Evolutionary conservation across 1,284 basidiomycete genomes (phyloP), one percentile per base, ranked within the genome.

Genomic region (Austroboletus niveus): DNA sequence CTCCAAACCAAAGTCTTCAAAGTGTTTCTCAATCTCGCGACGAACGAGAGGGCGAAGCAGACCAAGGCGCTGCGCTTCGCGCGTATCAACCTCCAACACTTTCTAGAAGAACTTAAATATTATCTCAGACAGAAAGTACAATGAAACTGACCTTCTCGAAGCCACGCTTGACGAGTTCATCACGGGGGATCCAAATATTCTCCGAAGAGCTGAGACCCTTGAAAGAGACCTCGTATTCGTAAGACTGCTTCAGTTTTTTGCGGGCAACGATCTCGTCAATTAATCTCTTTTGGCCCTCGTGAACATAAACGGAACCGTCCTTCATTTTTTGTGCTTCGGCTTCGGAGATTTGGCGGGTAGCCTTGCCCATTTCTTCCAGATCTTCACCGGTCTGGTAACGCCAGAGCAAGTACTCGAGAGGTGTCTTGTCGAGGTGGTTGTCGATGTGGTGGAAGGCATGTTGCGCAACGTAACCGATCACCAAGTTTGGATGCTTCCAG

Each of bases 391-490:
- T 98, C 84, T 98, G 94, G 85, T 98, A 98, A 77, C 94, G 94
- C 92, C 94, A 96, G 62, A 97, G 79, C 89, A 98, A 94, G 85
- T 98, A 98, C 78, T 98, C 92, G 65, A 98, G 88, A 51, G 95
- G 92, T 35, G 94, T 97, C 82, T 94, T 95, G 84, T 97, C 94
- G 70, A 98, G 91, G 72, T 97, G 94, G 74, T 93, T 78, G 74
- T 98, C 94, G 68, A 98, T 98, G 75, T 97, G 95, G 82, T 97
- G 94, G 92, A 96, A 97, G 60, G 94, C 95, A 77, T 98, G 94
- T 76, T 98, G 94, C 49, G 94, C 94, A 62, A 98, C 94, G 78
- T 98, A 98, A 72, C 94, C 94, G 60, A 97, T 95, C 78, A 98
- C 94, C 81, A 98, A 83, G 83, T 98, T 98, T 57, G 95, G 95